These are phyloP conservation scores for Dryadomyces quercivorus DNA, from an alignment of 2,329 filamentous ascomycete species.

Conservation along the genomic window DNA sequence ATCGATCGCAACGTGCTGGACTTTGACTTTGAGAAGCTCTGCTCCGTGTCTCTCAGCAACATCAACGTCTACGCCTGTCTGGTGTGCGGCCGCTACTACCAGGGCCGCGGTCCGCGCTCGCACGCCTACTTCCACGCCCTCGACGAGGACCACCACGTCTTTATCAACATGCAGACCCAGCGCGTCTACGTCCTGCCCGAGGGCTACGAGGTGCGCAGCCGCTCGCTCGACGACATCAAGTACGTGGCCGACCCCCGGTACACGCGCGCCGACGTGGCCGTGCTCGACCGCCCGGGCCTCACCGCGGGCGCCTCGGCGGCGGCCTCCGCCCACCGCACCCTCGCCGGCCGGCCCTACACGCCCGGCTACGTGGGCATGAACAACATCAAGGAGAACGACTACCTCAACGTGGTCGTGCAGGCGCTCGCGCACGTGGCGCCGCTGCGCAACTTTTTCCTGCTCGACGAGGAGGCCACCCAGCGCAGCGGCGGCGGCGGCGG, in stretches of 20 bases:
- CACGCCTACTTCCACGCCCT: conserved; percentile 97
- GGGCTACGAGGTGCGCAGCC: conserved; percentile 91
- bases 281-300: conserved; percentile 57
- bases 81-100: conserved; percentile 95
- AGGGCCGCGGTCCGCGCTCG: conserved; percentile 84
- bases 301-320: conserved; percentile 35
- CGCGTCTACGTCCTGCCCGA: conserved; percentile 88
- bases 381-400: conserved; percentile 99
- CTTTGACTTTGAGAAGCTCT: conserved; percentile 98
- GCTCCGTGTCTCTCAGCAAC: conserved; percentile 88
- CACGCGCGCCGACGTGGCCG: conserved; percentile 64
- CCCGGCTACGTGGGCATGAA: conserved; percentile 98
- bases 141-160: conserved; percentile 92
- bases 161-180: conserved; percentile 92
- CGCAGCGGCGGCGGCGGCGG: not conserved
- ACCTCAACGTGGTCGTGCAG: conserved; percentile 91
- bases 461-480: conserved; percentile 57
- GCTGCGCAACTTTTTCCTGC: conserved; percentile 80
- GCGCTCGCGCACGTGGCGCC: conserved; percentile 81
- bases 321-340: conserved; percentile 33
- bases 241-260: conserved; percentile 91
- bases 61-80: conserved; percentile 98
- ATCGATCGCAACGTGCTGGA: conserved; percentile 88
- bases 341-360: conserved; percentile 73
- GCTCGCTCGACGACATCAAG: conserved; percentile 94